These are phyloP conservation scores for Xylaria sp. DNA, from an alignment of 2,329 filamentous ascomycete genomes.

Conservation along the genomic window DNA sequence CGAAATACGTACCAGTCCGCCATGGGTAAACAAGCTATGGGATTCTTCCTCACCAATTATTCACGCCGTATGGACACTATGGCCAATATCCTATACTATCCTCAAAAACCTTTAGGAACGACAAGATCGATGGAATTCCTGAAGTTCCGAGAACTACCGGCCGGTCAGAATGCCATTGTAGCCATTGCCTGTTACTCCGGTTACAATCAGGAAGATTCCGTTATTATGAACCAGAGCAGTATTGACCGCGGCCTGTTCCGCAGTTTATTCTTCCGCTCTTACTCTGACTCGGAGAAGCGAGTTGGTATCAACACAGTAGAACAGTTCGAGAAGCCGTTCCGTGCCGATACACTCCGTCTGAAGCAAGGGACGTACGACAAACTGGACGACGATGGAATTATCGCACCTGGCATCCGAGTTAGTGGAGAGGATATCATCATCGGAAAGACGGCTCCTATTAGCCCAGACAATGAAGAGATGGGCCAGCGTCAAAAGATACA, in stretches of 20 bases:
- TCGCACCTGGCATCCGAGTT: constrained; percentile 91
- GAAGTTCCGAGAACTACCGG: constrained; percentile 96
- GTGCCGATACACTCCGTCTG: constrained; percentile 86
- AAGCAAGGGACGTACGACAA: constrained; percentile 98
- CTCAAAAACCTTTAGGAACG: constrained; percentile 95
- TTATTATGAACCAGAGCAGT: constrained; percentile 99
- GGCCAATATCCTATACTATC: constrained; percentile 99
- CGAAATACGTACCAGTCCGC: constrained; percentile 99
- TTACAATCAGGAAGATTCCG: constrained; percentile 99
- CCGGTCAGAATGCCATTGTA: constrained; percentile 97
- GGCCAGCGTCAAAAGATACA: constrained; percentile 91
- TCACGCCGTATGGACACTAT: constrained; percentile 98
- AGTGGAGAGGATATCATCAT: constrained; percentile 99
- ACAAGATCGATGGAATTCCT: constrained; percentile 98
- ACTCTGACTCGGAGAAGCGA: constrained; percentile 96
- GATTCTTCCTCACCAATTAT: constrained; percentile 97
- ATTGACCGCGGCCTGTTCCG: constrained; percentile 98
- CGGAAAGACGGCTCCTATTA: constrained; percentile 95
- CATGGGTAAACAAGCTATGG: constrained; percentile 99
- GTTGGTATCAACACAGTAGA: constrained; percentile 94
- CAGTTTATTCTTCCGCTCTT: constrained; percentile 96
- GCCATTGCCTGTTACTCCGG: constrained; percentile 97
- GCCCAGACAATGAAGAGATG: constrained; percentile 90
- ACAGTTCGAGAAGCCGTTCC: constrained; percentile 93
- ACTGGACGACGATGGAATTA: constrained; percentile 94